Evolutionary conservation across 2,329 filamentous ascomycete species (phyloP), one percentile per base, ranked within the genome.

Genomic region (Emydomyces testavorans): DNA sequence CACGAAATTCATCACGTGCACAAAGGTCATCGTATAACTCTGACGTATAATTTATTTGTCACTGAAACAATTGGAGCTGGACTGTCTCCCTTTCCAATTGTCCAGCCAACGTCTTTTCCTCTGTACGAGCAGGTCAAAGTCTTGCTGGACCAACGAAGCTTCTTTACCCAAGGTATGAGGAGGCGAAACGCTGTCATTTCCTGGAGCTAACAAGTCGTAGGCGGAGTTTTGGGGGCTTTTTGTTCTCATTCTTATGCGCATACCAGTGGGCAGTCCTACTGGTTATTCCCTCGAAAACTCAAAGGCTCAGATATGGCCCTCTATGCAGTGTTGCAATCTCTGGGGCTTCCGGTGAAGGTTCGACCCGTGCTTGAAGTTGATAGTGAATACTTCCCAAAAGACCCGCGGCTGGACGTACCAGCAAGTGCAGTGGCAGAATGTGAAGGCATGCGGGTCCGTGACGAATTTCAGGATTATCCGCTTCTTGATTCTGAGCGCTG

Each of bases 11-110:
- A 69, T 0, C 65, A 71, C 10, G 69, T 81, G 4, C 72, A 61
- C 0, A 53, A 60, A 1, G 76, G 77, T 0, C 66, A 80, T 49
- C 71, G 75, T 0, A 52, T 81, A 13, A 80, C 74, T 0, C 57
- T 82, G 18, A 80, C 76, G 0, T 80, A 81, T 61, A 80, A 80
- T 50, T 62, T 82, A 1, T 78, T 69, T 3, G 60, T 66, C 7
- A 60, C 62, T 1, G 57, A 62, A 18, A 61, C 65, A 3, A 56
- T 61, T n/a, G 64, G 62, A 6, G 54, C 42, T 35, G 53, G 35
- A 24, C 42, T 57, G 36, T 46, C 46, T 26, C 41, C 34, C 11
- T 51, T 31, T 38, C 49, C 45, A 5, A 44, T 51, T n/a, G 54
- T 69, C 29, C 59, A 69, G 46, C 56, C 63, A 3, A 53, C 54